Percentiles rank a stretch among this genome's conserved stretches.
These are phyloP conservation scores for Umbelopsis vinacea DNA, from an alignment of 192 early-diverging fungal genomes.

Conservation along the genomic window DNA sequence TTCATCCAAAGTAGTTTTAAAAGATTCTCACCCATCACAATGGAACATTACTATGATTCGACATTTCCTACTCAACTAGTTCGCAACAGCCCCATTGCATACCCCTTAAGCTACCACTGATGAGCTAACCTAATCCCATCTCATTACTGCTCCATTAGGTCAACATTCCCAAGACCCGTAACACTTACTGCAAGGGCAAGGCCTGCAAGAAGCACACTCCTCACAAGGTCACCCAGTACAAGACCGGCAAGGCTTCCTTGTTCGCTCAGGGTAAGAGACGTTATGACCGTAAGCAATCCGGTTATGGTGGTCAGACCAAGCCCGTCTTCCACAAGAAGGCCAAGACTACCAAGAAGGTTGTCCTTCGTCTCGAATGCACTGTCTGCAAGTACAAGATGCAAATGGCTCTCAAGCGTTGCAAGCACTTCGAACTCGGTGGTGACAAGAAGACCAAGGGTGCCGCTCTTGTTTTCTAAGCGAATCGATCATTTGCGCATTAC, in stretches of 20 bases:
- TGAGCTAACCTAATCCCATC: background rate
- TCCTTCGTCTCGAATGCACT: constrained; percentile 97
- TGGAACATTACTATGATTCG: too few species aligned
- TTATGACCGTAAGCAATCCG: constrained; percentile 88
- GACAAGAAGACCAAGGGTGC: constrained; percentile 95
- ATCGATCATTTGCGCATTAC: background rate
- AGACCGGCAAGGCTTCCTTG: constrained; percentile 98
- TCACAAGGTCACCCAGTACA: constrained; percentile 99
- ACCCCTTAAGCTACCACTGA: background rate
- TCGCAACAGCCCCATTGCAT: background rate
- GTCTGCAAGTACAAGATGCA: constrained; percentile 99
- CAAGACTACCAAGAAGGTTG: constrained; percentile 99
- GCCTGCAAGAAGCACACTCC: constrained; percentile 99
- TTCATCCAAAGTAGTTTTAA: background rate
- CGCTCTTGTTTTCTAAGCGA: constrained; percentile 83
- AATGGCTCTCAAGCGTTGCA: constrained; percentile 97
- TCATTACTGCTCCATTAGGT: constrained; percentile 59
- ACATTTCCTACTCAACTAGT: too few species aligned
- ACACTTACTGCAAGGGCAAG: constrained; percentile 99
- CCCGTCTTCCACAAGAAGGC: constrained; percentile 99
- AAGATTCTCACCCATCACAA: background rate
- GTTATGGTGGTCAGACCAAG: constrained; percentile 99
- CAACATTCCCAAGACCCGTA: constrained; percentile 99
- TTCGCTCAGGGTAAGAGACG: constrained; percentile 93
- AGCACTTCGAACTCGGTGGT: constrained; percentile 99